A percentile compares a stretch with the other conserved stretches of the same genome.
phyloP scores from a whole-genome alignment of 179 eudicot species.

The Spinacia oleracea region DNA sequence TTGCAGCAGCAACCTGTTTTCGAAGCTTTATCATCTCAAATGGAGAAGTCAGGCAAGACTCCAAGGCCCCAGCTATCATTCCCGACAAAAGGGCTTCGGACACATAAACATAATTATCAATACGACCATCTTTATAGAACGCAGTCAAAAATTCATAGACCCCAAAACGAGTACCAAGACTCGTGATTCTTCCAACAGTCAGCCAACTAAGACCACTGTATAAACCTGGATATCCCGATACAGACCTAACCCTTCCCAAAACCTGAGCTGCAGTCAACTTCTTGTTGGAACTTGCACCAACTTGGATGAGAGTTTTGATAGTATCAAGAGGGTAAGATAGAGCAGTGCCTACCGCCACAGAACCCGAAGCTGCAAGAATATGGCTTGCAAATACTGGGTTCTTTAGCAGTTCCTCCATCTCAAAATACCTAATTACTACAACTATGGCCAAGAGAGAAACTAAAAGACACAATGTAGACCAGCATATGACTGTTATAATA shows the following conservation, averaged over 20 bases:
- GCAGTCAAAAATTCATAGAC: conserved; percentile 80
- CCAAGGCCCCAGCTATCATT: conserved; percentile 70
- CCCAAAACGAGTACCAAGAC: conserved; percentile 85
- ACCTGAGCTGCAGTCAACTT: conserved; percentile 54
- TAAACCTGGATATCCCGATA: conserved; percentile 76
- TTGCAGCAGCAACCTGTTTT: conserved; percentile 83
- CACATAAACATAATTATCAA: conserved; percentile 59
- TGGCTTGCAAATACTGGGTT: conserved; percentile 67
- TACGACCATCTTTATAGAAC: conserved; percentile 86
- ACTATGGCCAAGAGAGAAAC: neutral
- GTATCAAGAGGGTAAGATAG: conserved; percentile 80
- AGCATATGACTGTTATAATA: neutral
- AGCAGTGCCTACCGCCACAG: conserved; percentile 60
- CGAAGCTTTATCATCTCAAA: conserved; percentile 84
- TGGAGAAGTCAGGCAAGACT: conserved; percentile 73
- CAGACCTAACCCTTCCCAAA: conserved; percentile 49
- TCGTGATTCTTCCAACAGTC: conserved; percentile 59
- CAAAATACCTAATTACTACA: neutral
- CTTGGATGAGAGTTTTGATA: conserved; percentile 76
- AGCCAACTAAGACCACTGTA: conserved; percentile 77
- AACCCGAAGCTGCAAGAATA: conserved; percentile 60
- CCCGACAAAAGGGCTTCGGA: conserved; percentile 89
- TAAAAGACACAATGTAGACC: neutral
- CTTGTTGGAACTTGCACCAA: conserved; percentile 64
- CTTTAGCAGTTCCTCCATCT: conserved; percentile 75